Conservation (phyloP, 2,329 filamentous ascomycete genomes). For the Penicillium italicum region DNA sequence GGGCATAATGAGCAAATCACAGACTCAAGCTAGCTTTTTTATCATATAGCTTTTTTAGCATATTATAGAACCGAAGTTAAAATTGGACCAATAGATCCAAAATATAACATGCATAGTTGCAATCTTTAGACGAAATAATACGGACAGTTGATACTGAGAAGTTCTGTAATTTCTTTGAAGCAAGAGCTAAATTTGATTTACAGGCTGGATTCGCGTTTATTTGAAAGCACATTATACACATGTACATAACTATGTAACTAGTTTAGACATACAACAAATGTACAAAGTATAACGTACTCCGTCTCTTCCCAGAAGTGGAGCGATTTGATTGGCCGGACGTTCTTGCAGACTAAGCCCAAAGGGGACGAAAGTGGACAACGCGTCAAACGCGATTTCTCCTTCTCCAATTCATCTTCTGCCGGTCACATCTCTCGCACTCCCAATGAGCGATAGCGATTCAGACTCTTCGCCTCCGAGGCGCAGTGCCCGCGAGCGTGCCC, state of each 20-base stretch:
- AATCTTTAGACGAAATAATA: neutral
- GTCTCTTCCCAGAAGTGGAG: neutral
- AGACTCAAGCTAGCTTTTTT: too few species aligned
- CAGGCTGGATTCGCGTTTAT: neutral
- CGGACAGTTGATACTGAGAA: neutral
- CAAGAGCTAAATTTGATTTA: neutral
- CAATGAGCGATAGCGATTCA: constrained; percentile 16
- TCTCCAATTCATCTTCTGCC: constrained; percentile 1
- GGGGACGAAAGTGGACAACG: constrained; percentile 34
- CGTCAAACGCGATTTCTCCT: constrained; percentile 27
- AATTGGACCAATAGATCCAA: too few species aligned
- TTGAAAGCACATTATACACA: neutral
- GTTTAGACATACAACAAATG: neutral
- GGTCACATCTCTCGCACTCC: neutral
- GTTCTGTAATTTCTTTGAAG: neutral
- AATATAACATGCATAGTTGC: neutral
- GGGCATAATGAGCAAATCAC: neutral
- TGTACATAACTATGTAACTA: neutral
- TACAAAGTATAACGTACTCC: too few species aligned
- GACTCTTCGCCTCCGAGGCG: constrained; percentile 14
- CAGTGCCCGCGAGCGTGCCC: constrained; percentile 38
- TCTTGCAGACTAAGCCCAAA: constrained; percentile 24
- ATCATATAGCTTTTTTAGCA: too few species aligned
- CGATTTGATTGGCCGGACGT: constrained; percentile 16
- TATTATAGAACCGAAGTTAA: too few species aligned